Base-by-base conservation (phyloP, 2,329 filamentous ascomycete genomes). In the Incumbomyces lentus region DNA sequence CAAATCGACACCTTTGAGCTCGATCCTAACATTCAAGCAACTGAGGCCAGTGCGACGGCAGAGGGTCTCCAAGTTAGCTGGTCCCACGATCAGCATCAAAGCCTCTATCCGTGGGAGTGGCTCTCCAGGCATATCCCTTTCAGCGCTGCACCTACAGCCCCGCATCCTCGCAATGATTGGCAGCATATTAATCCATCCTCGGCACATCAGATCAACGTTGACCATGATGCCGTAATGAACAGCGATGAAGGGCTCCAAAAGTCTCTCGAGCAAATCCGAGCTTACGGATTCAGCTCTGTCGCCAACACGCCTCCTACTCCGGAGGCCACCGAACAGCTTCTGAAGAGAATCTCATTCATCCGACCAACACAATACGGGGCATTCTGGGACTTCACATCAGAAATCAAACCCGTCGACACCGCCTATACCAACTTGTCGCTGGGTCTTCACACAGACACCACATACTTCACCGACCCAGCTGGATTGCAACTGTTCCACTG, bases 401-500 rank as follows among this genome's bases (percentile, higher is more conserved):
- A 95, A 63, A 75, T 95, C 18, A 82, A 86, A 22, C 83, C 83
- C 60, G 89, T 89, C 54, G 88, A 95, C 59, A 93, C 86, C 1
- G 88, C 88, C 2, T 98, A 96, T 68, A 95, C 90, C 1, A 87
- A 84, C 57, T 73, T 92, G 42, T 81, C 81, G 1, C 76, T 98
- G 2, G 78, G 80, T 16, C 82, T 85, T 1, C 92, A 98, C 64
- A 96, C 90, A 1, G 92, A 98, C 66, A 96, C 79, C 6, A 95
- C 90, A 1, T 96, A 98, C 65, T 96, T 96, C 67, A 88, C 80
- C 17, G 90, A 96, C 52, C 90, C 92, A 0, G 82, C 86, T 2
- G 87, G 90, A 8, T 74, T 98, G 30, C 92, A 98, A 63, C 81
- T 92, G 19, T 93, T 98, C 64, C 92, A 98, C 61, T 72, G 95